Evolutionary conservation across 148 eudicot genomes (phyloP), one percentile per base, ranked within the genome.

Genomic region (Heliamphora exappendiculata): DNA sequence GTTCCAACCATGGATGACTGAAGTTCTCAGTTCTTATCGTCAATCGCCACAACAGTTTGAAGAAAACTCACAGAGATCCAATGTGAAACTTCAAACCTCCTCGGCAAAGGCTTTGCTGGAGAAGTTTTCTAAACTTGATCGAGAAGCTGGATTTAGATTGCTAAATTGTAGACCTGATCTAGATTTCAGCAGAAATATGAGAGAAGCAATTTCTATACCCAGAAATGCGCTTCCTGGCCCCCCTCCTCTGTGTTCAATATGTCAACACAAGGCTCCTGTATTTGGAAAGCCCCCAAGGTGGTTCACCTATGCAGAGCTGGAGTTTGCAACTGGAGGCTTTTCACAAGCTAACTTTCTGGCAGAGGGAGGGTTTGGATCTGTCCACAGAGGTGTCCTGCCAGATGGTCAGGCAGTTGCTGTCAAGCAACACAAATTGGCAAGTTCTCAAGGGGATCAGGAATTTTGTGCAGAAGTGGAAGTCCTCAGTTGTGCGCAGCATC

Each of bases 251-350:
- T 93, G 98, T 74, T 89, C 98, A 75, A 85, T 88, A 44, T 93
- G 98, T 78, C 97, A 91, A 75, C 96, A 93, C 60, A 89, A 91
- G 85, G 88, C 85, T 31, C 98, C 98, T 0, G 86, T 88, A 33
- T 93, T 93, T 62, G 96, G 98, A 55, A 93, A 93, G 66, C 98
- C 98, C 28, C 98, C 98, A 16, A 91, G 78, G 80, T 88, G 92
- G 98, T 93, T 93, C 70, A 79, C 91, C 47, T 93, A 86, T 83
- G 91, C 91, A 50, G 98, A 93, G 83, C 87, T 93, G 71, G 94
- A 93, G 86, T 87, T 83, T 67, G 98, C 98, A 47, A 93, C 98
- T 19, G 84, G 89, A 54, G 94, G 96, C 13, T 93, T 93, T 82
- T 93, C 98, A 3, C 81, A 86, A 77, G 89, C 92, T 19, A 93